Evolutionary conservation across 345 rosid species (phyloP).

Genomic region (Arabidopsis thaliana): TAIR10.1 NC_003075.7:14091001-14091500

Average conservation of each 20-base stretch:
- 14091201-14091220: constrained; percentile 32
- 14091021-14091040: constrained; percentile 34
- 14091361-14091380: constrained; percentile 40
- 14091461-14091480: background rate
- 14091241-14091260: constrained; percentile 33
- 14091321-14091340: constrained; percentile 32
- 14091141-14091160: constrained; percentile 33
- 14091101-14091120: constrained; percentile 32
- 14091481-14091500: constrained; percentile 22
- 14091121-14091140: constrained; percentile 16
- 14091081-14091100: constrained; percentile 43
- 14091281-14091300: constrained; percentile 98
- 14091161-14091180: constrained; percentile 33
- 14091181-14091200: constrained; percentile 32
- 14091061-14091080: constrained; percentile 40
- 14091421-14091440: constrained; percentile 44
- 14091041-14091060: constrained; percentile 38
- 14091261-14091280: constrained; percentile 80
- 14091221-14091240: constrained; percentile 14
- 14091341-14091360: constrained; percentile 6
- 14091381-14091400: constrained; percentile 44
- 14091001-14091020: constrained; percentile 46
- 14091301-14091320: constrained; percentile 56
- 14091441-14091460: constrained; percentile 39
- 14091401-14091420: constrained; percentile 48